phyloP scores from a whole-genome alignment of 2,329 filamentous ascomycete species.

The Diaporthe sp. region DNA sequence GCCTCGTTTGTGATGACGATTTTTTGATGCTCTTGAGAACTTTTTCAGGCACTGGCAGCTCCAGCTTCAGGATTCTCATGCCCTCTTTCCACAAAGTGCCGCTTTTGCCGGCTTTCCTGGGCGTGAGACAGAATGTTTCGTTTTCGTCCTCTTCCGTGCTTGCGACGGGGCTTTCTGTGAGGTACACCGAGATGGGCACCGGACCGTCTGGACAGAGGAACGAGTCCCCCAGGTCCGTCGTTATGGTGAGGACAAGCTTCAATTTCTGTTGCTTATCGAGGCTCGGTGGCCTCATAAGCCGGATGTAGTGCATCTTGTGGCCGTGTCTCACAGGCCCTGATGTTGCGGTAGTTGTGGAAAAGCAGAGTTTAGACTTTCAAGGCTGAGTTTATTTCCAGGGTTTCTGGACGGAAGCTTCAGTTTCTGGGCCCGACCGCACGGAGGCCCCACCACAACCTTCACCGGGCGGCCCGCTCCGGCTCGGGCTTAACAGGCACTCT shows the following conservation, averaged over 20 bases:
- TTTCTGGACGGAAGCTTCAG: background rate
- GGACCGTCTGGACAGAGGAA: constrained; percentile 61
- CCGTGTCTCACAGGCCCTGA: background rate
- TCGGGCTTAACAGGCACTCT: background rate
- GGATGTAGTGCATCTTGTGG: constrained; percentile 67
- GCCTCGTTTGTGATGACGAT: background rate
- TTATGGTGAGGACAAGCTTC: constrained; percentile 65
- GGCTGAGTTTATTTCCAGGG: constrained; percentile 2
- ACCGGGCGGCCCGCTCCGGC: constrained; percentile 19
- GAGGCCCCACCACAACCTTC: background rate
- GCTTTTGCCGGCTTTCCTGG: constrained; percentile 33
- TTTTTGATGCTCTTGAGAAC: background rate
- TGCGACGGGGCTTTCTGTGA: background rate
- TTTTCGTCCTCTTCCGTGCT: constrained; percentile 4
- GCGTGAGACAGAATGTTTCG: background rate
- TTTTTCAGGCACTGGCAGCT: constrained; percentile 45
- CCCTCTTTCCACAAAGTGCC: constrained; percentile 47
- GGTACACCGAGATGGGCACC: constrained; percentile 54
- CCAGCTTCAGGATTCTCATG: constrained; percentile 53
- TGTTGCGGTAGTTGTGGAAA: background rate
- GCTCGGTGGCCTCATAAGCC: constrained; percentile 63
- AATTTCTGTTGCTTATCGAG: constrained; percentile 49
- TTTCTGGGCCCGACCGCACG: constrained; percentile 4
- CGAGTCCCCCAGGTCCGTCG: constrained; percentile 69
- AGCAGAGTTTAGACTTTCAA: background rate